phyloP scores from a whole-genome alignment of 2,329 filamentous ascomycete species.

The Ophidiomyces ophidiicola region DNA sequence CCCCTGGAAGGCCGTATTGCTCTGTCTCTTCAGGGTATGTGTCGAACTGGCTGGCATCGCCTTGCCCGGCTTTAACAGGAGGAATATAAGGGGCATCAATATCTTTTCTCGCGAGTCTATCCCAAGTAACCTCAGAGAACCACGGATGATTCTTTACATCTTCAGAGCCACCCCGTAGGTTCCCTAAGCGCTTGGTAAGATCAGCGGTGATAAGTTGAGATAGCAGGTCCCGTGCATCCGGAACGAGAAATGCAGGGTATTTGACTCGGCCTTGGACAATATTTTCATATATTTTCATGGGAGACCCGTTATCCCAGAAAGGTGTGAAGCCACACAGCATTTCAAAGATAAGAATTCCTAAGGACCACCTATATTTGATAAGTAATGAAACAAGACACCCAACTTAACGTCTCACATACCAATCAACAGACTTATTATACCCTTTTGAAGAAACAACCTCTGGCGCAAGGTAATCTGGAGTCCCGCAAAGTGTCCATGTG shows the following conservation, averaged over 20 bases:
- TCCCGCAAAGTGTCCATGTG: slow-evolving; percentile 96
- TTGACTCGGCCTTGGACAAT: slow-evolving; percentile 93
- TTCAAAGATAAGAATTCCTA: slow-evolving; percentile 97
- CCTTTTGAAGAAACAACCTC: slow-evolving; percentile 99
- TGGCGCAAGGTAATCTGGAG: slow-evolving; percentile 90
- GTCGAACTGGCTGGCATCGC: slow-evolving; percentile 95
- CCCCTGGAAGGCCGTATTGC: slow-evolving; percentile 65
- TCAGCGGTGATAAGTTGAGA: slow-evolving; percentile 89
- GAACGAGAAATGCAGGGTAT: slow-evolving; percentile 90
- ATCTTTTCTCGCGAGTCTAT: slow-evolving; percentile 82
- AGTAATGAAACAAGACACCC: slow-evolving; percentile 6
- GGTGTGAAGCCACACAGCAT: slow-evolving; percentile 99
- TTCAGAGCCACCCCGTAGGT: slow-evolving; percentile 76
- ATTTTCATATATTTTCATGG: slow-evolving; percentile 94
- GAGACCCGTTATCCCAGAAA: slow-evolving; percentile 95
- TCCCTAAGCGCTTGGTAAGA: slow-evolving; percentile 86
- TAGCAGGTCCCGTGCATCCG: slow-evolving; percentile 84
- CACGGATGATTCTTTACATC: slow-evolving; percentile 93
- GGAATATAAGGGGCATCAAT: slow-evolving; percentile 97
- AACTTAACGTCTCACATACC: slow-evolving; percentile 47
- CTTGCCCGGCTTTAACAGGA: slow-evolving; percentile 82
- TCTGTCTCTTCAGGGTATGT: slow-evolving; percentile 96
- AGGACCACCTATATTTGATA: slow-evolving; percentile 64
- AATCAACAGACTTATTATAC: slow-evolving; percentile 99
- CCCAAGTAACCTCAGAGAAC: slow-evolving; percentile 98